Conservation (phyloP, 2,329 filamentous ascomycete species). For the Sodiomyces alkalinus region DNA sequence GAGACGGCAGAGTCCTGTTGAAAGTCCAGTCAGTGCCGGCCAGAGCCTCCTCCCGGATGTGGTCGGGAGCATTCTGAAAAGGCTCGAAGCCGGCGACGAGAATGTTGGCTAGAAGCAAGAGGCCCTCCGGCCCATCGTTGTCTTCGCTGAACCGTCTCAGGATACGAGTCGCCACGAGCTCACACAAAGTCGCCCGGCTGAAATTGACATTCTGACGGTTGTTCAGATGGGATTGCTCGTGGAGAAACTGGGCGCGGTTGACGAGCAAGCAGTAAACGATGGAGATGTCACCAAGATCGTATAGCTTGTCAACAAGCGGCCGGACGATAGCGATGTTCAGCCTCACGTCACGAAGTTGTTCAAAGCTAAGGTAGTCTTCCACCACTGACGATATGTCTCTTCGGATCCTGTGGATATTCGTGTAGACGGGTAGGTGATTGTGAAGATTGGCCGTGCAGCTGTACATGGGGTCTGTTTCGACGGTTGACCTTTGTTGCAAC, state of each 20-base stretch:
- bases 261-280: conserved; percentile 75
- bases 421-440: conserved; percentile 55
- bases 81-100: conserved; percentile 74
- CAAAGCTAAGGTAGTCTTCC: conserved; percentile 49
- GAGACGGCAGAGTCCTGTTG: conserved; percentile 52
- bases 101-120: conserved; percentile 62
- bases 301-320: conserved; percentile 71
- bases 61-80: conserved; percentile 64
- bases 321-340: conserved; percentile 71
- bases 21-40: conserved; percentile 30
- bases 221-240: conserved; percentile 59
- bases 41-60: conserved; percentile 45
- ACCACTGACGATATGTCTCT: conserved; percentile 48
- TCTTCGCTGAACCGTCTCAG: conserved; percentile 68
- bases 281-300: conserved; percentile 64
- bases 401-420: conserved; percentile 58
- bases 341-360: conserved; percentile 65
- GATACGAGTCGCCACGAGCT: conserved; percentile 65
- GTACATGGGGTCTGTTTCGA: conserved; percentile 27
- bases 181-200: conserved; percentile 64
- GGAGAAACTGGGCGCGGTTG: conserved; percentile 64
- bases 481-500: conserved; percentile 16
- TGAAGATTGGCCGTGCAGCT: conserved; percentile 43
- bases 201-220: conserved; percentile 72
- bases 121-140: conserved; percentile 51